These are phyloP conservation scores for Iris macrosiphon DNA, from an alignment of 106 monocot species.

Conservation along the genomic window DNA sequence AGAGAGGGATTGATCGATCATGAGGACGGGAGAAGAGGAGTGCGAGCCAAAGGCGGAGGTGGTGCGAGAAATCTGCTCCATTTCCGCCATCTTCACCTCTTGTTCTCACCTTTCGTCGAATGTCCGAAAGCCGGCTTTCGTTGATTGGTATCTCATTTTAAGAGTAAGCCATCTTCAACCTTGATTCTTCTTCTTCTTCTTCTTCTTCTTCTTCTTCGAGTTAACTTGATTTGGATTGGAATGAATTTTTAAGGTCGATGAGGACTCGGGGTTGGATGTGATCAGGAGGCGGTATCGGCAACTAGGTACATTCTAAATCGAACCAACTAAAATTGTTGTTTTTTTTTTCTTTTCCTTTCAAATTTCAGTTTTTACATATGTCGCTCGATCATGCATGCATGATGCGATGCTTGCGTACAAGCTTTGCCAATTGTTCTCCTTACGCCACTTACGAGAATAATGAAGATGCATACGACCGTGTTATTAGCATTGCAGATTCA, in stretches of 20 bases:
- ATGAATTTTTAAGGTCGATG: conserved; percentile 8
- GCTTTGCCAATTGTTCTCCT: no score
- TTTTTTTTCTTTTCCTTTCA: background rate
- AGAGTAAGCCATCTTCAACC: conserved; percentile 12
- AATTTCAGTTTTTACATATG: background rate
- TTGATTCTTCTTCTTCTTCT: background rate
- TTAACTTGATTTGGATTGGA: background rate
- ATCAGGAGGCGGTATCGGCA: conserved; percentile 7
- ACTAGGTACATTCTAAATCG: conserved; percentile 5
- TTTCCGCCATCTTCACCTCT: conserved; percentile 26
- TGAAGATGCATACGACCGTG: no score
- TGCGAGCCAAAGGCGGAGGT: conserved; percentile 26
- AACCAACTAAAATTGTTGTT: background rate
- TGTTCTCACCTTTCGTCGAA: conserved; percentile 34
- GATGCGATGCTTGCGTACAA: no score
- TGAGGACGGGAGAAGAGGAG: background rate
- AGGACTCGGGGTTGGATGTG: conserved; percentile 8
- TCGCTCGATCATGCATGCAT: no score
- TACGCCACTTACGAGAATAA: no score
- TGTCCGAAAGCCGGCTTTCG: conserved; percentile 21
- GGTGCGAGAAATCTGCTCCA: conserved; percentile 36
- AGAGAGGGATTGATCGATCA: no score
- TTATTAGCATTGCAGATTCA: conserved; percentile 71
- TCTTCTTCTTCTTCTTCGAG: background rate
- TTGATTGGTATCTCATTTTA: conserved; percentile 83